Evolutionary conservation across 2,329 filamentous ascomycete genomes (phyloP), one percentile per base, ranked within the genome.

Genomic region (Trichophyton equinum): DNA sequence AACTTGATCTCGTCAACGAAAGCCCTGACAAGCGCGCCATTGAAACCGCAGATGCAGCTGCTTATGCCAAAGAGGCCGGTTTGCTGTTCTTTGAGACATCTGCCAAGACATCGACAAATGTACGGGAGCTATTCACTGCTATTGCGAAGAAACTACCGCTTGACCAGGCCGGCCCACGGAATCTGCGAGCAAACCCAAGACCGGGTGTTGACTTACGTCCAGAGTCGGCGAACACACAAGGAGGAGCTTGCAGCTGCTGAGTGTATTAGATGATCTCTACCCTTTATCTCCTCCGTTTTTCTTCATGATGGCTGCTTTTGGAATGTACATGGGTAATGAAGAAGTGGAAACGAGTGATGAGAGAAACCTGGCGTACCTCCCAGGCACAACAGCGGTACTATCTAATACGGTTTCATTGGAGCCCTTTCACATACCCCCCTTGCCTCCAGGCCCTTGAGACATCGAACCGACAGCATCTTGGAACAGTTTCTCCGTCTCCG

Each of bases 61-160:
- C 91, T 60, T 99, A 99, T 73, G 91, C 94, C 60, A 86, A 85
- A 67, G 94, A 99, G 77, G 91, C 92, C 58, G 90, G 90, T 47
- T 83, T 99, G 4, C 82, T 99, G 60, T 99, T 99, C 81, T 99
- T 99, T 74, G 94, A 99, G 76, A 99, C 94, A 2, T 96, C 91
- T 9, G 94, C 94, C 66, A 99, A 99, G 82, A 96, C 92, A 42
- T 88, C 91, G 62, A 91, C 95, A 77, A 99, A 99, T 69, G 94
- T 99, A 60, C 84, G 86, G 70, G 94, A 97, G 68, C 81, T 99
- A 59, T 99, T 99, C 77, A 96, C 92, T 47, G 91, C 91, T 62
- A 97, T 99, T 72, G 94, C 94, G 64, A 96, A 92, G 86, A 97
- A 96, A 78, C 81, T 99, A 66, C 94, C 94, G 36, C 85, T 97